phyloP scores from a whole-genome alignment of 768 basidiomycete species.

The Russula ochroleuca region DNA sequence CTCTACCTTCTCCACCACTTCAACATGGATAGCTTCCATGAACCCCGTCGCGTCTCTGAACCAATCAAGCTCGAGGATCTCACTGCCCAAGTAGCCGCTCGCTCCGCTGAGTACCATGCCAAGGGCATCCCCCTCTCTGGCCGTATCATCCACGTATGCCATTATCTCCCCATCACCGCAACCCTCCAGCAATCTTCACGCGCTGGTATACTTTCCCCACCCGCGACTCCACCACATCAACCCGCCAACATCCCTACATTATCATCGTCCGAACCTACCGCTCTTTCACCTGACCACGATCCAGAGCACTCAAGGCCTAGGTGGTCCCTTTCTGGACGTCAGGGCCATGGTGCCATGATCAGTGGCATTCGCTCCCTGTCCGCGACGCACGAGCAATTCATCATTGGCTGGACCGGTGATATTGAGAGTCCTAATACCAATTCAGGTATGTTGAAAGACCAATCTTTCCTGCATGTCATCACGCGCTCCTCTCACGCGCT shows the following conservation, averaged over 20 bases:
- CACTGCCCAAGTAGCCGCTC: constrained; percentile 60
- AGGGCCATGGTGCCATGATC: constrained; percentile 94
- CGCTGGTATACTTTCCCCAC: constrained; percentile 61
- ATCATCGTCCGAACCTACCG: constrained; percentile 20
- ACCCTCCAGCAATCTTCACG: constrained; percentile 44
- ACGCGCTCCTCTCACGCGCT: not conserved
- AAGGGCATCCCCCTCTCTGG: constrained; percentile 76
- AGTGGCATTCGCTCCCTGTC: constrained; percentile 85
- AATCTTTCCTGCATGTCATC: constrained; percentile 22
- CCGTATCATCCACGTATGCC: constrained; percentile 87
- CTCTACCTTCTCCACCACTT: not conserved
- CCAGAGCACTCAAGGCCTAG: constrained; percentile 31
- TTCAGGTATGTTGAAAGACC: constrained; percentile 17
- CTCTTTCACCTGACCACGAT: constrained; percentile 24
- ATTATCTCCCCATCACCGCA: constrained; percentile 78
- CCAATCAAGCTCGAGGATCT: constrained; percentile 69
- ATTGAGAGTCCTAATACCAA: constrained; percentile 46
- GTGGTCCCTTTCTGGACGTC: constrained; percentile 76
- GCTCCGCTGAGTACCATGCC: constrained; percentile 67
- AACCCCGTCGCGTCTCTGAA: constrained; percentile 41
- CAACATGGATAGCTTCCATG: constrained; percentile 67
- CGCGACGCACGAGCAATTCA: constrained; percentile 80
- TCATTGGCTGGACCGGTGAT: constrained; percentile 94
- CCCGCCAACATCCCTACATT: constrained; percentile 44
- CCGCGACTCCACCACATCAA: constrained; percentile 68